phyloP scores from a whole-genome alignment of 345 rosid species.

The Luvunga scandens region DNA sequence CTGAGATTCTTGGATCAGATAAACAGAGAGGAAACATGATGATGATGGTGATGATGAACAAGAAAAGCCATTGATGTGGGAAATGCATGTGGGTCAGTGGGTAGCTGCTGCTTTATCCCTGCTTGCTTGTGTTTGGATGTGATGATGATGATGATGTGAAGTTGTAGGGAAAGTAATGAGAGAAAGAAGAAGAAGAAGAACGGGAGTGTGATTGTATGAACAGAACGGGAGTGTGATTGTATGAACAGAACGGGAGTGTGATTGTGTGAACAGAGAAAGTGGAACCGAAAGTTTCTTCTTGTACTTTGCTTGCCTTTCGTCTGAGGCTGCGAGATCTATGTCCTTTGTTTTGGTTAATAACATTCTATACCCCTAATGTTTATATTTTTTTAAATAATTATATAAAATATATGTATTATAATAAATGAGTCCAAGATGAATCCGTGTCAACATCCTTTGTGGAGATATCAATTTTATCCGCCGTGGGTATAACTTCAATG shows the following conservation, averaged over 20 bases:
- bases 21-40: neutral
- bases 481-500: no score
- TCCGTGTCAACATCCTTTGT: no score
- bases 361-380: neutral
- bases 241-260: neutral
- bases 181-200: no score
- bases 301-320: neutral
- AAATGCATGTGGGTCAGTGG: constrained; percentile 3
- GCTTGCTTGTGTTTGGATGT: neutral
- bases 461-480: no score
- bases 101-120: neutral
- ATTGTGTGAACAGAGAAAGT: neutral
- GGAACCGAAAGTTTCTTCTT: neutral
- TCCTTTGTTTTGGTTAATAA: neutral
- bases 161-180: neutral
- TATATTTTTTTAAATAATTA: no score
- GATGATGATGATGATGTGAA: neutral
- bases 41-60: constrained; percentile 9
- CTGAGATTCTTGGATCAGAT: constrained; percentile 43
- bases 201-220: neutral
- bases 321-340: no score
- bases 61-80: neutral
- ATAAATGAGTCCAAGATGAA: no score
- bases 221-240: neutral
- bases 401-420: no score